Conservation (phyloP, 805 yeast genomes). For the Kluyveromyces dobzhanskii region DNA sequence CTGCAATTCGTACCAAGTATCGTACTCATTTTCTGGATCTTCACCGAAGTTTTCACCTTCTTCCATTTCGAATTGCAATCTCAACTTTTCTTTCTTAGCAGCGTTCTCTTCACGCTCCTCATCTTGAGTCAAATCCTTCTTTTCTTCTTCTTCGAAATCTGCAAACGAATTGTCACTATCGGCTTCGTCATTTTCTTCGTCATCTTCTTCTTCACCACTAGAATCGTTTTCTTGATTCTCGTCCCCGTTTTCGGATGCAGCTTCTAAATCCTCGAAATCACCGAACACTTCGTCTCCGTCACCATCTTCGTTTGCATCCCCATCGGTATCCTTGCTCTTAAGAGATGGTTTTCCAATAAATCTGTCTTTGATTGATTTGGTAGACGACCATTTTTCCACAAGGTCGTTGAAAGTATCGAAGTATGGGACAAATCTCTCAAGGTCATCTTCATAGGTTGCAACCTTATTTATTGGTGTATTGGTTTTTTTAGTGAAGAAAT, state of each 20-base stretch:
- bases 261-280: conserved; percentile 48
- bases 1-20: conserved; percentile 96
- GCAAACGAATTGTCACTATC: conserved; percentile 33
- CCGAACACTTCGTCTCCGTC: conserved; percentile 47
- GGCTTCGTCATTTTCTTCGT: conserved; percentile 17
- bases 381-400: conserved; percentile 24
- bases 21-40: conserved; percentile 78
- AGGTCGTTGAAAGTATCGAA: conserved; percentile 28
- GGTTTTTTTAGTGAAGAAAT: conserved; percentile 46
- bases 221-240: conserved; percentile 12
- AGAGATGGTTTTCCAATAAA: conserved; percentile 26
- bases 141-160: conserved; percentile 35
- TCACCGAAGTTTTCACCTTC: conserved; percentile 64
- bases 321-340: conserved; percentile 21
- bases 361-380: conserved; percentile 23
- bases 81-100: conserved; percentile 78
- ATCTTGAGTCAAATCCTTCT: conserved; percentile 46
- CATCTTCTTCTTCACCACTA: conserved; percentile 7
- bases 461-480: conserved; percentile 2
- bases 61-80: conserved; percentile 73
- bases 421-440: conserved; percentile 28
- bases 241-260: conserved; percentile 9
- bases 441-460: conserved; percentile 16
- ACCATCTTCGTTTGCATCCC: conserved; percentile 30
- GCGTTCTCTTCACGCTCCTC: conserved; percentile 78